phyloP scores from a whole-genome alignment of 305 asterid genomes.

The Fraxinus nigra region DNA sequence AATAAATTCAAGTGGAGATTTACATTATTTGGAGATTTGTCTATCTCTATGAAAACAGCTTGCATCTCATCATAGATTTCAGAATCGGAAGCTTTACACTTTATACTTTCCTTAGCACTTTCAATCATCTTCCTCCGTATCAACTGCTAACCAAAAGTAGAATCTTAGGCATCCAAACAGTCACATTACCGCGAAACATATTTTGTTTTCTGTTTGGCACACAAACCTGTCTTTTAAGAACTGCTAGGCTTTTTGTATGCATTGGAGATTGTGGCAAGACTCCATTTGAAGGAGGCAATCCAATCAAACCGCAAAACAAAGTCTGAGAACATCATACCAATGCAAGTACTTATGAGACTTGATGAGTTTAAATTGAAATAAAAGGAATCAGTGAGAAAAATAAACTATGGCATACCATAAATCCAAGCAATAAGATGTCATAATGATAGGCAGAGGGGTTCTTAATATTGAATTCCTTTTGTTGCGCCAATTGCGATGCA shows the following conservation, averaged over 20 bases:
- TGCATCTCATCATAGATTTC: conserved; percentile 80
- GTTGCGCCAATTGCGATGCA: conserved; percentile 84
- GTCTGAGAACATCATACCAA: conserved; percentile 29
- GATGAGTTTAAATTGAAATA: neutral
- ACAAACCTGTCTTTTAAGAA: conserved; percentile 59
- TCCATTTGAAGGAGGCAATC: conserved; percentile 88
- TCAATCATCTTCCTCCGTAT: conserved; percentile 66
- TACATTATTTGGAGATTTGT: conserved; percentile 45
- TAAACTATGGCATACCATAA: conserved; percentile 43
- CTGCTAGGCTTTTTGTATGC: conserved; percentile 77
- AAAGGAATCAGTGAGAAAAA: neutral
- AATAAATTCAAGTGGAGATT: conserved; percentile 4
- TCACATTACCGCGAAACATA: neutral
- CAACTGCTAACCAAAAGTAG: conserved; percentile 25
- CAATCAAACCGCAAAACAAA: conserved; percentile 64
- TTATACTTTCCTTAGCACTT: conserved; percentile 68
- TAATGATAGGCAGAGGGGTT: conserved; percentile 77
- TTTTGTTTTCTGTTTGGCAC: neutral
- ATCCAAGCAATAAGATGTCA: conserved; percentile 67
- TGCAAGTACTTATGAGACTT: neutral
- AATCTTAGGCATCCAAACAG: neutral
- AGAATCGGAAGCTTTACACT: conserved; percentile 45
- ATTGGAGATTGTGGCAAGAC: conserved; percentile 91
- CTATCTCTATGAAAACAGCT: conserved; percentile 69
- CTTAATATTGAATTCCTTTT: conserved; percentile 72